A percentile compares a stretch with the other conserved stretches of the same genome.
phyloP scores from a whole-genome alignment of 2,329 filamentous ascomycete genomes.

The Cadophora sp. region DNA sequence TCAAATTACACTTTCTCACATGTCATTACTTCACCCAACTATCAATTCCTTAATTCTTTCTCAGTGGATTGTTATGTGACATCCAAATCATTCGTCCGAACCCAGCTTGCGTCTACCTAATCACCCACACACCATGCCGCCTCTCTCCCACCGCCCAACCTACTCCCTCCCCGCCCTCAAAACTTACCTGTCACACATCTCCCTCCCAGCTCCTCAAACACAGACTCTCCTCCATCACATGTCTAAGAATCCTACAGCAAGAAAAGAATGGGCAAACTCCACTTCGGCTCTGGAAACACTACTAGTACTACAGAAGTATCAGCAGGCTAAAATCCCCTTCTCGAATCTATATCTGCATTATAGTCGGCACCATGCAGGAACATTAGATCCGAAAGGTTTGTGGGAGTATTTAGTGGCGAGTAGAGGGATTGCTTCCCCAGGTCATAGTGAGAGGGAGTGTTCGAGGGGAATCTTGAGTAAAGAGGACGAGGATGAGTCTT shows the following conservation, averaged over 20 bases:
- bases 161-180: slow-evolving; percentile 29
- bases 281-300: background rate
- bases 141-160: slow-evolving; percentile 7
- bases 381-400: slow-evolving; percentile 54
- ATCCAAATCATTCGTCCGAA: no score
- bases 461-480: background rate
- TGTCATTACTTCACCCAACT: no score
- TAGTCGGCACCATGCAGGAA: slow-evolving; percentile 46
- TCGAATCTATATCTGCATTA: slow-evolving; percentile 65
- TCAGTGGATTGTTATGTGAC: no score
- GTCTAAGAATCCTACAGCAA: background rate
- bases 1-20: no score
- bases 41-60: no score
- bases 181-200: slow-evolving; percentile 28
- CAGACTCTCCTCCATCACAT: slow-evolving; percentile 8
- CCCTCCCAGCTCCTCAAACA: slow-evolving; percentile 13
- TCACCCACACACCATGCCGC: slow-evolving; percentile 4
- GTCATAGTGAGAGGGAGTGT: background rate
- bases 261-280: slow-evolving; percentile 15
- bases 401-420: slow-evolving; percentile 55
- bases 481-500: background rate
- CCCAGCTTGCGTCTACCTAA: background rate
- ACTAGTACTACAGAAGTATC: slow-evolving; percentile 42
- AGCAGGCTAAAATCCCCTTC: slow-evolving; percentile 60
- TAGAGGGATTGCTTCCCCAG: slow-evolving; percentile 22